Evolutionary conservation across 2,329 filamentous ascomycete genomes (phyloP).

Genomic region (Microsporum canis): DNA sequence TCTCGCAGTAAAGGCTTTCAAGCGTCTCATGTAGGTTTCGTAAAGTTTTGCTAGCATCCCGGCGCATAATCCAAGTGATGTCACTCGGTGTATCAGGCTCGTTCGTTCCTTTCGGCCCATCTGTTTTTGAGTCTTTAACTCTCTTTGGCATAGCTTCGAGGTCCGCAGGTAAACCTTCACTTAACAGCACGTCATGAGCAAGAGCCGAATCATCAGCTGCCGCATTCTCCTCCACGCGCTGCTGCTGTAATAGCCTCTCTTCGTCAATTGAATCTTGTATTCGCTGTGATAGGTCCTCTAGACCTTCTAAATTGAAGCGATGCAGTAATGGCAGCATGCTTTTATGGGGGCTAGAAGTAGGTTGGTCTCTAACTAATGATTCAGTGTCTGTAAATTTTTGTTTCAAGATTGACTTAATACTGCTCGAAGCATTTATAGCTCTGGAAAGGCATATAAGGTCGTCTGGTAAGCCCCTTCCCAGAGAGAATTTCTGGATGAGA

Average conservation of each 20-base stretch:
- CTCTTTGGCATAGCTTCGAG: conserved; percentile 46
- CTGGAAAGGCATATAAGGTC: conserved; percentile 74
- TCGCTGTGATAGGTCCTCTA: conserved; percentile 54
- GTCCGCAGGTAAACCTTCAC: conserved; percentile 52
- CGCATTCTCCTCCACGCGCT: conserved; percentile 62
- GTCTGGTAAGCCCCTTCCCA: conserved; percentile 83
- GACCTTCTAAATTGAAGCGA: conserved; percentile 45
- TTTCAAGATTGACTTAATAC: conserved; percentile 41
- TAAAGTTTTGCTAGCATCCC: conserved; percentile 55
- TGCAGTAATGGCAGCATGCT: conserved; percentile 24
- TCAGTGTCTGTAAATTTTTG: conserved; percentile 15
- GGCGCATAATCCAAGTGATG: conserved; percentile 54
- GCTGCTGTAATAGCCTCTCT: conserved; percentile 71
- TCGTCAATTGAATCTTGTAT: conserved; percentile 81
- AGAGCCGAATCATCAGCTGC: conserved; percentile 59
- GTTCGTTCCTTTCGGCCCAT: conserved; percentile 20
- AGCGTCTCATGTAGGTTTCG: conserved; percentile 58
- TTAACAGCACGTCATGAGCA: conserved; percentile 58
- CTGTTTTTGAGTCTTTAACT: conserved; percentile 22
- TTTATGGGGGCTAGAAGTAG: conserved; percentile 22
- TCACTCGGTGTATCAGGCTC: conserved; percentile 29
- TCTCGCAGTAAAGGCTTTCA: conserved; percentile 48
- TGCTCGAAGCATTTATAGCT: conserved; percentile 64
- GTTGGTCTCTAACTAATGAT: conserved; percentile 15
- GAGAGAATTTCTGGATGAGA: conserved; percentile 83